These are phyloP conservation scores for Trichoderma sp. DNA, from an alignment of 2,329 filamentous ascomycete genomes.

Conservation along the genomic window DNA sequence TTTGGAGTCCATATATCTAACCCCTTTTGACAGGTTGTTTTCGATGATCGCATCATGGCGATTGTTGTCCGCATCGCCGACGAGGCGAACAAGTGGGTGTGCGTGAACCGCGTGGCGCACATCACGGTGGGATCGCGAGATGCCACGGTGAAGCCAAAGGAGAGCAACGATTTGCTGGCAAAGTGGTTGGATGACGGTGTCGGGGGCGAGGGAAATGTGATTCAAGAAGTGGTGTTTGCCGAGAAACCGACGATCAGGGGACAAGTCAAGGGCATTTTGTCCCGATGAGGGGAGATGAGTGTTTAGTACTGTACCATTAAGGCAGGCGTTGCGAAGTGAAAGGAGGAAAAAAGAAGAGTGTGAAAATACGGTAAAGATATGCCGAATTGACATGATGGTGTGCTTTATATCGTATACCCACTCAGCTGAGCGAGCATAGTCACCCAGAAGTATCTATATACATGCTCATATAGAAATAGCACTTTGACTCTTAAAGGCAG, in stretches of 20 bases:
- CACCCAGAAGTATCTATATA: background rate
- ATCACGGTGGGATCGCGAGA: constrained; percentile 84
- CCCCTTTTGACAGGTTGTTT: constrained; percentile 59
- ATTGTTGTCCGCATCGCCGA: constrained; percentile 75
- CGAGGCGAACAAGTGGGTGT: constrained; percentile 57
- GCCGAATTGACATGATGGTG: background rate
- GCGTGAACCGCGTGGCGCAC: constrained; percentile 75
- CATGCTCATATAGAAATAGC: background rate
- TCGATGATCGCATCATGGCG: constrained; percentile 84
- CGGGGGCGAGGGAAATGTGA: constrained; percentile 38
- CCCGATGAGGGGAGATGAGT: constrained; percentile 36
- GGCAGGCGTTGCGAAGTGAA: background rate
- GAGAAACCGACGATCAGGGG: constrained; percentile 45
- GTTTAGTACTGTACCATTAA: background rate
- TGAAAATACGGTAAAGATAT: background rate
- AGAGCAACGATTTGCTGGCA: constrained; percentile 82
- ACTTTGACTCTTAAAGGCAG: background rate
- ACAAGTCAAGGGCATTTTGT: constrained; percentile 45
- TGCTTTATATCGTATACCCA: background rate
- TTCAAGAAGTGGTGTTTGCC: constrained; percentile 49
- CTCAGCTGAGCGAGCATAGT: background rate
- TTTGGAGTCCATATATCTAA: constrained; percentile 13
- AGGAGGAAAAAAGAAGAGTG: background rate
- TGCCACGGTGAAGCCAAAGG: constrained; percentile 76
- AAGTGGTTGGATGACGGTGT: constrained; percentile 65